Conservation (phyloP, 257 asterid genomes). For the Petrea volubilis region DNA sequence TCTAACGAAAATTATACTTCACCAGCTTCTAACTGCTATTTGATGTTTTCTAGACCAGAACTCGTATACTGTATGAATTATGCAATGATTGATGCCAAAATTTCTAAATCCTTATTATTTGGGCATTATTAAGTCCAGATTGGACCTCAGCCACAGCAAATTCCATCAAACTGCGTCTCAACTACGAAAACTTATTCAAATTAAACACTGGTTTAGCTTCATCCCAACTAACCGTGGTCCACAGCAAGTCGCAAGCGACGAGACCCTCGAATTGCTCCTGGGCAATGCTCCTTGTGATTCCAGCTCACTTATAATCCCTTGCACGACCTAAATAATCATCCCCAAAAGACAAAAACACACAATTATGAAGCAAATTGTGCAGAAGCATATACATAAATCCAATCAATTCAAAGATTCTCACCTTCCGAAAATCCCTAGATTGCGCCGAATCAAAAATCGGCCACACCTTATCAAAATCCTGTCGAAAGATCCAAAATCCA, state of each 20-base stretch:
- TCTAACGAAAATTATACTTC: background rate
- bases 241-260: slow-evolving; percentile 98
- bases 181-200: slow-evolving; percentile 1
- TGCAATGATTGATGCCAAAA: slow-evolving; percentile 4
- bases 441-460: slow-evolving; percentile 98
- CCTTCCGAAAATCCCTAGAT: slow-evolving; percentile 99
- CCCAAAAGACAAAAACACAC: slow-evolving; percentile 1
- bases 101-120: background rate
- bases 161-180: slow-evolving; percentile 6
- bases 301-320: slow-evolving; percentile 96
- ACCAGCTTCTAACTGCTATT: slow-evolving; percentile 16
- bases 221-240: slow-evolving; percentile 82
- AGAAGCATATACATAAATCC: slow-evolving; percentile 11
- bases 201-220: background rate
- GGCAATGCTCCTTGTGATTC: slow-evolving; percentile 99
- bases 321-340: slow-evolving; percentile 70
- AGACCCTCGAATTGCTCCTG: slow-evolving; percentile 98
- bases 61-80: slow-evolving; percentile 1
- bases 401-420: slow-evolving; percentile 24
- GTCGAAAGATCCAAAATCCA: slow-evolving; percentile 34
- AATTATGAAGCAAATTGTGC: background rate
- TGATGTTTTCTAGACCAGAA: slow-evolving; percentile 12
- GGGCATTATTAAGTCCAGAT: slow-evolving; percentile 4
- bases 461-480: slow-evolving; percentile 99
- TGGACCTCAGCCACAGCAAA: background rate